Conservation (phyloP, 2,329 filamentous ascomycete species). For the Ceratocystis ficicola region DNA sequence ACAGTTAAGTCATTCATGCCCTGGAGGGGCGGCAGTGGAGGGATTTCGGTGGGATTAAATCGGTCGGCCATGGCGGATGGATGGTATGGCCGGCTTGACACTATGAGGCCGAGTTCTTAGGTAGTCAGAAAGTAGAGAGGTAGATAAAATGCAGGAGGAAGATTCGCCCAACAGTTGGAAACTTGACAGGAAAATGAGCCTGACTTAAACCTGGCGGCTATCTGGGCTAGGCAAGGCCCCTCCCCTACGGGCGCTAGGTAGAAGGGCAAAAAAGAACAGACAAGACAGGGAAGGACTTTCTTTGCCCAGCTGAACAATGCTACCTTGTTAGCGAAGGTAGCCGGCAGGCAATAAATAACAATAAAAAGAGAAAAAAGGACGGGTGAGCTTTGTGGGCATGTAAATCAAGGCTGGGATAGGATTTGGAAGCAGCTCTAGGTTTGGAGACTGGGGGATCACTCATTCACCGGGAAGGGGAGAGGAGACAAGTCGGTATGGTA, state of each 20-base stretch:
- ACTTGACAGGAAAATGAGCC: neutral
- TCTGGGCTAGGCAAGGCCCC: neutral
- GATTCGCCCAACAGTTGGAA: neutral
- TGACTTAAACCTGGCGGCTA: constrained; percentile 1
- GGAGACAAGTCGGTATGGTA: neutral
- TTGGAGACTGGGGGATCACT: neutral
- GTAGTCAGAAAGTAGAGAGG: neutral
- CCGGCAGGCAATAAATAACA: no score
- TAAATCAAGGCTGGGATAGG: constrained; percentile 1
- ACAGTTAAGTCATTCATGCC: constrained; percentile 8
- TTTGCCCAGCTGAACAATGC: neutral
- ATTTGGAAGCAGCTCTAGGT: neutral
- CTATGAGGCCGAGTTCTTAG: neutral
- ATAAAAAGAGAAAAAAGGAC: neutral
- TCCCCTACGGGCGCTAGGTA: neutral
- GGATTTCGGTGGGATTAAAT: constrained; percentile 1
- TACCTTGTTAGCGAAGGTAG: neutral
- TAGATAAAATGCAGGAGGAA: neutral
- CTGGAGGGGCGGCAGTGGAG: neutral
- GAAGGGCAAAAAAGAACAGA: neutral
- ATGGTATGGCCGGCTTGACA: neutral
- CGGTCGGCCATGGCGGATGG: constrained; percentile 15
- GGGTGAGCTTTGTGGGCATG: neutral
- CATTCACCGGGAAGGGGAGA: neutral
- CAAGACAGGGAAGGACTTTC: neutral